phyloP scores from a whole-genome alignment of 495 filamentous ascomycete genomes.

The Xylaria curta region DNA sequence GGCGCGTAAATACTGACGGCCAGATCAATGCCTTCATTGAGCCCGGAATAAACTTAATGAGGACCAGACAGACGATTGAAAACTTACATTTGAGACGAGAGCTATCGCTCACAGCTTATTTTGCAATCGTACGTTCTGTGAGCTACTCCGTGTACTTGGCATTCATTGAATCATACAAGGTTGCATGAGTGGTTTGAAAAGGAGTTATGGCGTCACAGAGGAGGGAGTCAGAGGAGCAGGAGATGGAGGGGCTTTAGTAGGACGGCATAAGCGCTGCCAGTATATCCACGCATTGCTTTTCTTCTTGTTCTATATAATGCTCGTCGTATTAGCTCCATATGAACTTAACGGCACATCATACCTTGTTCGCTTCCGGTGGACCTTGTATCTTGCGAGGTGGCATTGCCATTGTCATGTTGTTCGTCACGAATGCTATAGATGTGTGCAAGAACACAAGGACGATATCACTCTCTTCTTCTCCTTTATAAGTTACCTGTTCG shows the following conservation, averaged over 20 bases:
- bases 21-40: not conserved
- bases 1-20: not conserved
- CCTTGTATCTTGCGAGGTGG: not conserved
- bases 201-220: slow-evolving; percentile 25
- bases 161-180: slow-evolving; percentile 7
- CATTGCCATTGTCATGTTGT: not conserved
- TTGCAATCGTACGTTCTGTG: not conserved
- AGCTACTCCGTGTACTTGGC: not conserved
- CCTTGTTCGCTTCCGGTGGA: not conserved
- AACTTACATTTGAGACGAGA: not conserved
- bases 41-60: not conserved
- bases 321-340: not conserved
- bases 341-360: not conserved
- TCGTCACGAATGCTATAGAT: too few species aligned
- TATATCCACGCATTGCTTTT: not conserved
- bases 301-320: not conserved
- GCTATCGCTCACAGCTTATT: not conserved
- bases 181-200: not conserved
- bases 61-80: not conserved
- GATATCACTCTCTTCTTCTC: not conserved
- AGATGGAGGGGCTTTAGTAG: not conserved
- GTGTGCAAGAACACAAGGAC: too few species aligned
- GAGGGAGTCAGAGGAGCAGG: slow-evolving; percentile 1
- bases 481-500: not conserved
- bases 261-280: not conserved